Evolutionary conservation across 768 basidiomycete genomes (phyloP).

Genomic region (Guyanaporus albipodus): DNA sequence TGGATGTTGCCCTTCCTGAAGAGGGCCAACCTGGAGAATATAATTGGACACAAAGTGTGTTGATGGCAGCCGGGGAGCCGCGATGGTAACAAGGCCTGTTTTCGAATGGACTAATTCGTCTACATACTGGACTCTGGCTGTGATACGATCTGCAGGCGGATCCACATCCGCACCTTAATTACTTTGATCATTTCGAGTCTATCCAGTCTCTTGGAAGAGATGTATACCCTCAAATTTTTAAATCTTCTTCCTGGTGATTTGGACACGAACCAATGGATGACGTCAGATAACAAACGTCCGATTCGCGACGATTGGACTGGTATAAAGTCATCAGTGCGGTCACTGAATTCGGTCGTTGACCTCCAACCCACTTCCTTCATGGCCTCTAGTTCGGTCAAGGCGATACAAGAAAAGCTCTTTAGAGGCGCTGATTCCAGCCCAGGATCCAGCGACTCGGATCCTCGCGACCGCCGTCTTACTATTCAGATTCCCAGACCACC

Average conservation of each 20-base stretch:
- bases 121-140: constrained; percentile 18
- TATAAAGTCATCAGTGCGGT: constrained; percentile 12
- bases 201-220: constrained; percentile 9
- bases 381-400: constrained; percentile 48
- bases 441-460: constrained; percentile 23
- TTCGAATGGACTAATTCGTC: constrained; percentile 11
- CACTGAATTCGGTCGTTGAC: neutral
- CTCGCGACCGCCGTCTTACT: constrained; percentile 42
- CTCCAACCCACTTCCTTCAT: constrained; percentile 27
- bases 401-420: constrained; percentile 74
- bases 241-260: too few species aligned
- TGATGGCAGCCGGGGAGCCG: constrained; percentile 61
- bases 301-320: neutral
- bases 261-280: constrained; percentile 15
- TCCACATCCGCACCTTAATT: constrained; percentile 20
- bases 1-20: constrained; percentile 27
- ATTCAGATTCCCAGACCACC: constrained; percentile 66
- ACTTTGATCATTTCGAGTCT: constrained; percentile 11
- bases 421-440: constrained; percentile 34
- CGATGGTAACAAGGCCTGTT: constrained; percentile 26
- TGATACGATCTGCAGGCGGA: constrained; percentile 32
- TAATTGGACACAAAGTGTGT: constrained; percentile 72
- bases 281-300: constrained; percentile 13
- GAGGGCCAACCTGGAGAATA: constrained; percentile 45
- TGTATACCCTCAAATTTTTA: constrained; percentile 21